Evolutionary conservation across 139 green algal genomes (phyloP).

Genomic region (Tetratostichococcus sp.): DNA sequence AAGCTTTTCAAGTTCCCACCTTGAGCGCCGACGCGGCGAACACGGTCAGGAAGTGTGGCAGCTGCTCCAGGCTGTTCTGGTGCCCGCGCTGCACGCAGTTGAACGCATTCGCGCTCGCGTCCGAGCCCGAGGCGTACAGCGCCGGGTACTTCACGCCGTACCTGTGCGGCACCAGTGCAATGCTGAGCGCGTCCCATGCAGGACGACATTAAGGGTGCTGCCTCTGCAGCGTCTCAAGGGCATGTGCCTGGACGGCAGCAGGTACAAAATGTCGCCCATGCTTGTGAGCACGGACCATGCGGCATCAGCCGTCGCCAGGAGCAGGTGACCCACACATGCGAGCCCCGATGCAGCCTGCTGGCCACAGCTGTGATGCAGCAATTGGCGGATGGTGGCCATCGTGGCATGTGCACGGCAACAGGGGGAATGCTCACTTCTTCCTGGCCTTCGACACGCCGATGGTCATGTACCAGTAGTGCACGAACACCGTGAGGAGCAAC

Average conservation of each 20-base stretch:
- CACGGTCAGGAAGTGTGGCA: conserved; percentile 42
- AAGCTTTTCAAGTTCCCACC: conserved; percentile 17
- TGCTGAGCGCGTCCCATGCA: background rate
- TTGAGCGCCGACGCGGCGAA: conserved; percentile 33
- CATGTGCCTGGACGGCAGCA: too few relatives aligned
- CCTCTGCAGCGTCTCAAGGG: too few relatives aligned
- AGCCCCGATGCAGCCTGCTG: too few relatives aligned
- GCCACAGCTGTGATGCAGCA: background rate
- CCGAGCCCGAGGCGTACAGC: background rate
- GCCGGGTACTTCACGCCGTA: background rate
- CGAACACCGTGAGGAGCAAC: background rate
- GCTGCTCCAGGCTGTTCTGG: conserved; percentile 67
- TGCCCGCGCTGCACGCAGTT: conserved; percentile 63
- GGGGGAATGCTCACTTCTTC: background rate
- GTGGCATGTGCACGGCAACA: background rate
- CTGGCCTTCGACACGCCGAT: background rate
- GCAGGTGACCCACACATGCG: too few relatives aligned
- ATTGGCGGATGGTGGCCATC: too few relatives aligned
- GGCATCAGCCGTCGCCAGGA: too few relatives aligned
- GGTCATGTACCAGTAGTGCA: background rate
- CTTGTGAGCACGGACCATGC: too few relatives aligned
- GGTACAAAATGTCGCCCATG: too few relatives aligned
- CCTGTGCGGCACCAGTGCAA: background rate
- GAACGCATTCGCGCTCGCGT: conserved; percentile 25
- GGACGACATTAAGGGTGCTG: background rate